Base-by-base conservation (phyloP, 176 grass and related monocot species). In the Poa pratensis region DNA sequence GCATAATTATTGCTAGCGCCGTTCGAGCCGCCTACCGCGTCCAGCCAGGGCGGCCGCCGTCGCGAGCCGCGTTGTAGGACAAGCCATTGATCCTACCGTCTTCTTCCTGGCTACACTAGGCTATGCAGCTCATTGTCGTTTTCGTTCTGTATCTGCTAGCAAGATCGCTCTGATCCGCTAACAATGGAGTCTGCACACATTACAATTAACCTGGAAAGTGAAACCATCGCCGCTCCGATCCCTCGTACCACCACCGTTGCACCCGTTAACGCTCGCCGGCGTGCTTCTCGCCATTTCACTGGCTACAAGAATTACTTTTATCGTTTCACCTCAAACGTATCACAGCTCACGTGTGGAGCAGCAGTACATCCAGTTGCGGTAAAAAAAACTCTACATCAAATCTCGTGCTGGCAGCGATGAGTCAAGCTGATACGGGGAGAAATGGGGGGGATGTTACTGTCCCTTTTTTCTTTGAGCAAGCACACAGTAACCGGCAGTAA, bases 391-490 rank as follows among this genome's bases (percentile, higher is more conserved):
- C 6, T 0, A 49, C 77, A 61, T 90, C 32, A 54, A 83, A 74
- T 32, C 19, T 48, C 55, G 84, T 72, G 88, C 79, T 50, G 54
- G 62, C 40, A 32, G 40, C 77, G 40, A 30, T 2, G 55, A 63
- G 77, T 60, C 68, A 24, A 79, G 59, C 64, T 43, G 43, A 55
- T 68, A 43, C 34, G 57, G 68, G 39, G 45, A n/a, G n/a, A n/a
- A n/a, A 81, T 42, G 75, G 84, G 30, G 49, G 57, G 58, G 46
- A 58, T 55, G 59, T 43, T n/a, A 17, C 48, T 82, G 82, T 67
- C 22, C 37, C 71, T 87, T 87, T 87, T 86, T 82, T 94, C 51
- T n/a, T 60, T 81, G 69, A 55, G 84, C 88, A 87, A 26, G 55
- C 30, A 42, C 48, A 1, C 37, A 20, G 74, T 68, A 73, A 72